Base-by-base conservation (phyloP, 345 rosid genomes). In the Populus tremula region DNA sequence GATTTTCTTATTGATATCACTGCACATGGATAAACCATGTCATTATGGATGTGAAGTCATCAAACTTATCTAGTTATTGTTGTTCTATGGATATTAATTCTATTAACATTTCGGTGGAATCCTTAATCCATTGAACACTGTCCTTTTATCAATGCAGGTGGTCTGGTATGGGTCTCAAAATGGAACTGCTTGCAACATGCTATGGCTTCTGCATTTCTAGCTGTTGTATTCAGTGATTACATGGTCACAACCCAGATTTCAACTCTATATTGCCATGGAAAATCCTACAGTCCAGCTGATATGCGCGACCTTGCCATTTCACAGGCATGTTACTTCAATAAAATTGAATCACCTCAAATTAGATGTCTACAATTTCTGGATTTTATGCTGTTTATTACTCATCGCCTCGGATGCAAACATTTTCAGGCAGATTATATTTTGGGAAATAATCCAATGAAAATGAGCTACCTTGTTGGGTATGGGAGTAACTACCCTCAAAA, bases 201-300 rank as follows among this genome's bases (percentile, higher is more conserved):
- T 3, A 66, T 81, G 47, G 81, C 84, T 49, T 77, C 78, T 62
- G 78, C 84, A 69, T 81, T 81, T 59, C 36, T 81, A 47, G 78
- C 78, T 35, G 61, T 81, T 36, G 49, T 81, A 13, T 81, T 56
- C 27, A 74, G 84, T 53, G 84, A 81, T 54, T 77, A 81, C 72
- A 77, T 73, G 84, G 66, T 36, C 17, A 59, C 81, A 2, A 17
- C 81, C 27, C 75, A 73, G 31, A 74, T 54, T 47, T 17, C 80
- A 73, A 69, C 66, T 50, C 81, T 81, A 38, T 73, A 73, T 25
- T 81, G 81, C 62, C 41, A 39, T 43, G 84, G 84, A 9, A 50
- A 69, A 21, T 35, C 69, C 45, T 81, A 59, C 75, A 54, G 54
- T 25, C 74, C 84, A 45, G 56, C 50, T 16, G 76, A 77, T 69